These are phyloP conservation scores for Syncephalastrum sp. DNA, from an alignment of 371 early-diverging fungal species.

Conservation along the genomic window DNA sequence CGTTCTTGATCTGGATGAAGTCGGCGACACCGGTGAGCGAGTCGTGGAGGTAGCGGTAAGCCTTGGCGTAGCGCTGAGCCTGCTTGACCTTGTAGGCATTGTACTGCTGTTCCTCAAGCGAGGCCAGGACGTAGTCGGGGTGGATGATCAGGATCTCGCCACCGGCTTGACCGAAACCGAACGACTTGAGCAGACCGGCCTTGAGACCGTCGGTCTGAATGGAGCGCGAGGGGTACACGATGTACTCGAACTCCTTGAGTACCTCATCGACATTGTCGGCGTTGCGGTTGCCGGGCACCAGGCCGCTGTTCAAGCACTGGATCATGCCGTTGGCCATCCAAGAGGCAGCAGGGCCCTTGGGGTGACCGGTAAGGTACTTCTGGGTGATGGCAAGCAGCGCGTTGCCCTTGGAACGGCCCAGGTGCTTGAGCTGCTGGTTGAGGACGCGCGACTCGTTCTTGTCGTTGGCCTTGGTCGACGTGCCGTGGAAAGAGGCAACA, in stretches of 20 bases:
- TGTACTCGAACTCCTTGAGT: constrained; percentile 78
- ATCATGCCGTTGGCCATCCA: constrained; percentile 97
- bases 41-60: constrained; percentile 94
- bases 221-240: constrained; percentile 85
- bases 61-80: constrained; percentile 72
- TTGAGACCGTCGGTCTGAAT: constrained; percentile 93
- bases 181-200: constrained; percentile 92
- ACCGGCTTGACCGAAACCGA: constrained; percentile 97
- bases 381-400: constrained; percentile 85
- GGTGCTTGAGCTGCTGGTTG: constrained; percentile 84
- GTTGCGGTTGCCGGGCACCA: constrained; percentile 96
- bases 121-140: constrained; percentile 87
- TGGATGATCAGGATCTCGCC: constrained; percentile 91
- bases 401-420: constrained; percentile 90
- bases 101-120: constrained; percentile 75
- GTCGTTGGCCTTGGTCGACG: constrained; percentile 96
- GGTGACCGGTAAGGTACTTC: constrained; percentile 95
- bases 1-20: constrained; percentile 88
- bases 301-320: constrained; percentile 85
- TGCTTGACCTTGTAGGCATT: constrained; percentile 71
- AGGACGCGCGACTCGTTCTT: constrained; percentile 92
- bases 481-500: constrained; percentile 98
- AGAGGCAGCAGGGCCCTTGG: constrained; percentile 97
- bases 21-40: constrained; percentile 83
- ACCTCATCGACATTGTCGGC: constrained; percentile 90